These are phyloP conservation scores for Apiospora arundinis DNA, from an alignment of 2,329 filamentous ascomycete species.

Conservation along the genomic window DNA sequence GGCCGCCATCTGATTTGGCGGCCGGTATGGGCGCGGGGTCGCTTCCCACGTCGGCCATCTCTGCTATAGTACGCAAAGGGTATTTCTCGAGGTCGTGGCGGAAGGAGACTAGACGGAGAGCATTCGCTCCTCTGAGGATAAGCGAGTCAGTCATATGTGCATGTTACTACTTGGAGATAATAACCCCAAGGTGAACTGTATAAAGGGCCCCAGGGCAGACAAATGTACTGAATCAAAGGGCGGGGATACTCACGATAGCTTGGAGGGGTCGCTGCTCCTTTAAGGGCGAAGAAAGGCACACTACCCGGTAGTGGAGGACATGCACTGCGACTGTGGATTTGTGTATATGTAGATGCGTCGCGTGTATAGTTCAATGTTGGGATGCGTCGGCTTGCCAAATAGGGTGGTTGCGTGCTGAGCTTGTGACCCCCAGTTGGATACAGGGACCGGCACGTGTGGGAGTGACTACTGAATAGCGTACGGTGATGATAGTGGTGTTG, in stretches of 20 bases:
- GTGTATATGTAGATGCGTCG: background rate
- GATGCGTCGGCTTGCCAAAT: background rate
- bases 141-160: constrained; percentile 49
- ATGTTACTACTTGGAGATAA: background rate
- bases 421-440: constrained; percentile 11
- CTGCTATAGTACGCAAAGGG: constrained; percentile 44
- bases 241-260: constrained; percentile 9
- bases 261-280: background rate
- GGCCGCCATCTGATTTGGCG: constrained; percentile 45
- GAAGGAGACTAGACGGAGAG: constrained; percentile 48
- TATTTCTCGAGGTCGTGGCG: constrained; percentile 44
- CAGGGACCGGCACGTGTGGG: background rate
- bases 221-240: background rate
- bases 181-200: background rate
- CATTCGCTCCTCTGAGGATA: constrained; percentile 47
- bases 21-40: constrained; percentile 44
- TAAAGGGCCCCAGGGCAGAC: background rate
- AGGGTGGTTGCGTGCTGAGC: constrained; percentile 16
- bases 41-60: constrained; percentile 49
- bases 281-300: background rate
- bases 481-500: background rate
- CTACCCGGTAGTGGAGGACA: background rate
- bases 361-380: background rate
- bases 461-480: background rate
- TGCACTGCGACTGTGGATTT: background rate